Conservation (phyloP, 805 yeast genomes). For the Wilhelminamyces savonicus region DNA sequence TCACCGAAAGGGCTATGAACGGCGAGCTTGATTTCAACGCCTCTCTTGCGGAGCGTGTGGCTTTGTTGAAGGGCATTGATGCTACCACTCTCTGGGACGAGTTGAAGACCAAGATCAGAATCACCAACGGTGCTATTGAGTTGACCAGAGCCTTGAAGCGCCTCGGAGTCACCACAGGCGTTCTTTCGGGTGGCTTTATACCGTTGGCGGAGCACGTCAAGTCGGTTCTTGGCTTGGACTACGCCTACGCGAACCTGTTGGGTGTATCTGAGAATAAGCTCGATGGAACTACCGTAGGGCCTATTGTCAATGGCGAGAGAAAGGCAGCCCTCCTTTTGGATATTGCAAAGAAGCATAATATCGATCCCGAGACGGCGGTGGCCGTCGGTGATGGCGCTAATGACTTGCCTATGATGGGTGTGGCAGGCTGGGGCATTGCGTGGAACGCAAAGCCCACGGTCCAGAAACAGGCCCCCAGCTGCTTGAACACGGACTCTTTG, state of each 20-base stretch:
- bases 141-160: slow-evolving; percentile 56
- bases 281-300: slow-evolving; percentile 74
- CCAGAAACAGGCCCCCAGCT: slow-evolving; percentile 74
- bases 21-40: slow-evolving; percentile 90
- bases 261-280: slow-evolving; percentile 42
- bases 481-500: slow-evolving; percentile 69
- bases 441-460: slow-evolving; percentile 97
- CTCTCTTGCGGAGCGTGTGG: slow-evolving; percentile 70
- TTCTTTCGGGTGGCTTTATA: slow-evolving; percentile 90
- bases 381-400: slow-evolving; percentile 98
- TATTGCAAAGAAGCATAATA: slow-evolving; percentile 49
- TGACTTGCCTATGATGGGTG: slow-evolving; percentile 86
- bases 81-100: slow-evolving; percentile 71
- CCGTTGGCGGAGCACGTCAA: slow-evolving; percentile 80
- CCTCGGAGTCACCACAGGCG: slow-evolving; percentile 69
- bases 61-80: slow-evolving; percentile 75
- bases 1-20: slow-evolving; percentile 94
- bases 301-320: slow-evolving; percentile 76
- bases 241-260: slow-evolving; percentile 79
- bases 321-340: slow-evolving; percentile 69
- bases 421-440: slow-evolving; percentile 91
- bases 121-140: slow-evolving; percentile 85
- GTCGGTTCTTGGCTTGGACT: slow-evolving; percentile 63
- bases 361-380: slow-evolving; percentile 49
- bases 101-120: slow-evolving; percentile 56